Percentiles rank a stretch among this genome's conserved stretches.
phyloP scores from a whole-genome alignment of 2,329 filamentous ascomycete species.

The Colletotrichum zoysiae region DNA sequence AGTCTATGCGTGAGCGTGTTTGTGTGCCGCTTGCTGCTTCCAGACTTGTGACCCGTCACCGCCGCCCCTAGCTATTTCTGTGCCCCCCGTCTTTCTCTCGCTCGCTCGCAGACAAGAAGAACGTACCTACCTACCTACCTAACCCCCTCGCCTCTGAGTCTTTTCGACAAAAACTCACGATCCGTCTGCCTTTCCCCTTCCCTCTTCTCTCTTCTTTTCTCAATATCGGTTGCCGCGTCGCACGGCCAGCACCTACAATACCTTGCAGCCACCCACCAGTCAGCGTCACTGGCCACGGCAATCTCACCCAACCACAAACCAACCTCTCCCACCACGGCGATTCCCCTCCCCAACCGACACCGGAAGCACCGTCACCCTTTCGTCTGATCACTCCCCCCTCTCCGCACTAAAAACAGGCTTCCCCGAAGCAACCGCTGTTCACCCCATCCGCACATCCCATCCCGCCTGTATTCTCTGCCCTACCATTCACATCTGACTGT shows the following conservation, averaged over 20 bases:
- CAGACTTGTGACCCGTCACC: slow-evolving; percentile 34
- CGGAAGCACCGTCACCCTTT: slow-evolving; percentile 30
- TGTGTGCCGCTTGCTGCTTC: slow-evolving; percentile 25
- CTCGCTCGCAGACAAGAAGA: neutral
- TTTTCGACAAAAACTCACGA: slow-evolving; percentile 38
- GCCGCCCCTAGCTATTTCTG: slow-evolving; percentile 27
- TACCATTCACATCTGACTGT: slow-evolving; percentile 19
- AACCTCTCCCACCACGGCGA: slow-evolving; percentile 32
- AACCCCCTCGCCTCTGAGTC: neutral
- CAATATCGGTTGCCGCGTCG: slow-evolving; percentile 18
- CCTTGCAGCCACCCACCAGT: no score
- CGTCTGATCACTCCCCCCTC: slow-evolving; percentile 30
- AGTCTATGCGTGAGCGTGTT: neutral
- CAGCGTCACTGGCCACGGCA: slow-evolving; percentile 13
- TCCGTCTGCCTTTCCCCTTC: neutral
- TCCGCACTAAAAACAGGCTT: slow-evolving; percentile 34
- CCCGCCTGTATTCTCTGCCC: slow-evolving; percentile 13
- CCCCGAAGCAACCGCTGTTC: slow-evolving; percentile 4
- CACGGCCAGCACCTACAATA: slow-evolving; percentile 16
- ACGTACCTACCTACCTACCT: slow-evolving; percentile 5
- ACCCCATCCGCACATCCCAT: slow-evolving; percentile 5
- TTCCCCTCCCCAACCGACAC: slow-evolving; percentile 4
- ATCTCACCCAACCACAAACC: slow-evolving; percentile 22
- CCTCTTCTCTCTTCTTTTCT: neutral
- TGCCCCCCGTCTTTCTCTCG: neutral